A percentile compares a stretch with the other conserved stretches of the same genome.
These are phyloP conservation scores for Petunia secreta DNA, from an alignment of 257 asterid genomes.

Conservation along the genomic window DNA sequence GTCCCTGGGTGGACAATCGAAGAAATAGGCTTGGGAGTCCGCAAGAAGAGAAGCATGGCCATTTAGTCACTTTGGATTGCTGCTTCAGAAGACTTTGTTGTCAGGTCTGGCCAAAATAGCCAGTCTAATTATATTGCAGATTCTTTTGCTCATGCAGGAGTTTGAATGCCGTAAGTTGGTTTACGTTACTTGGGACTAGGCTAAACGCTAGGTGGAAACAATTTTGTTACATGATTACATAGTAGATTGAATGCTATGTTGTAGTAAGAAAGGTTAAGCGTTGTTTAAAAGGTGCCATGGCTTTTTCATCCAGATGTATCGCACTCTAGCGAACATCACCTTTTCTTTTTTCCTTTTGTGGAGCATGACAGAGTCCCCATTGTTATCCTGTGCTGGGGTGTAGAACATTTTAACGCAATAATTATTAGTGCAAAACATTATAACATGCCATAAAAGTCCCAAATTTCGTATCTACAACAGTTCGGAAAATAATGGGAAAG, in stretches of 20 bases:
- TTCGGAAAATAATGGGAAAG: not conserved
- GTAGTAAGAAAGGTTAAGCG: not conserved
- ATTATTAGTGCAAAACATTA: not conserved
- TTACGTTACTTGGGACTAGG: conserved; percentile 42
- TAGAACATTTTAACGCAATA: no score
- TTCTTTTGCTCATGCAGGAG: conserved; percentile 4
- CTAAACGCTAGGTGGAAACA: conserved; percentile 35
- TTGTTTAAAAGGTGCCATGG: not conserved
- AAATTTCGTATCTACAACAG: no score
- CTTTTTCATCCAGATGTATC: not conserved
- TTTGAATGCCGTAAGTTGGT: not conserved
- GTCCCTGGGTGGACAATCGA: not conserved
- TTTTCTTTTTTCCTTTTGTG: not conserved
- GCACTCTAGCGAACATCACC: not conserved
- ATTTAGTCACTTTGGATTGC: not conserved
- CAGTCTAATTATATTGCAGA: not conserved
- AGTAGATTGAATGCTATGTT: conserved; percentile 2
- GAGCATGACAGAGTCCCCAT: not conserved
- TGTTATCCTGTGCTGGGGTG: no score
- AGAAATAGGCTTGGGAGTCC: not conserved
- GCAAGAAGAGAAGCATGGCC: not conserved
- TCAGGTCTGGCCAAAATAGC: not conserved
- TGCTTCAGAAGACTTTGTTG: not conserved
- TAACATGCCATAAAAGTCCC: not conserved
- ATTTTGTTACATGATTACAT: not conserved